Base-by-base conservation (phyloP, 805 yeast genomes). In the Cyberlindnera misumaiensis region DNA sequence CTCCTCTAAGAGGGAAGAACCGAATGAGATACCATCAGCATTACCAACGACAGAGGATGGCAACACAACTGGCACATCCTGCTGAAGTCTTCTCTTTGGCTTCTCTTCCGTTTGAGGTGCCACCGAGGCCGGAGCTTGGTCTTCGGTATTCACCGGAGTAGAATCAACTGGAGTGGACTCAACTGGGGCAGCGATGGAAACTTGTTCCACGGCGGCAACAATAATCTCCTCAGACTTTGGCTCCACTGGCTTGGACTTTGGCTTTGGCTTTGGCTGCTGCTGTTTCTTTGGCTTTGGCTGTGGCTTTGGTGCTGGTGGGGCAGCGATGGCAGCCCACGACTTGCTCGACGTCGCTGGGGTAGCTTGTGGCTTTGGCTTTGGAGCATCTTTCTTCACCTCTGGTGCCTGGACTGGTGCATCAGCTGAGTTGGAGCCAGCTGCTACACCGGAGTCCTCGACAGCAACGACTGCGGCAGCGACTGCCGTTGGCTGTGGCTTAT, bases 271-370 rank as follows among this genome's bases (percentile, higher is more conserved):
- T 39, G 49, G 49, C n/a, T 28, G 28, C 13, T 42, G 45, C 43
- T 45, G 48, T 37, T 49, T 38, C 39, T 46, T 46, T 40, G 45
- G 50, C 39, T 46, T 46, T 40, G 45, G 50, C 37, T 51, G 49
- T 34, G 51, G 47, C 38, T 48, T 47, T 40, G 56, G 51, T 40
- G 48, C 49, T 44, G 57, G 61, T 50, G 86, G 80, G 40, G 75
- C 63, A 37, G 80, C 80, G 50, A 81, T 75, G 13, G 88, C 74
- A 24, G 87, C 86, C 84, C 87, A 80, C 5, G 86, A 68, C 52
- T 68, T 65, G 33, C 52, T 45, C 9, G 58, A 46, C 5, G 56
- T 43, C 13, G 60, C 52, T 32, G 61, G 56, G 6, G 48, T 47
- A 13, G 42, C 40, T 15, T 37, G 45, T 34, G 49, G 40, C 32